Percentiles rank a stretch among this genome's conserved stretches.
phyloP scores from a whole-genome alignment of 179 eudicot species.

The Beta corolliflora region DNA sequence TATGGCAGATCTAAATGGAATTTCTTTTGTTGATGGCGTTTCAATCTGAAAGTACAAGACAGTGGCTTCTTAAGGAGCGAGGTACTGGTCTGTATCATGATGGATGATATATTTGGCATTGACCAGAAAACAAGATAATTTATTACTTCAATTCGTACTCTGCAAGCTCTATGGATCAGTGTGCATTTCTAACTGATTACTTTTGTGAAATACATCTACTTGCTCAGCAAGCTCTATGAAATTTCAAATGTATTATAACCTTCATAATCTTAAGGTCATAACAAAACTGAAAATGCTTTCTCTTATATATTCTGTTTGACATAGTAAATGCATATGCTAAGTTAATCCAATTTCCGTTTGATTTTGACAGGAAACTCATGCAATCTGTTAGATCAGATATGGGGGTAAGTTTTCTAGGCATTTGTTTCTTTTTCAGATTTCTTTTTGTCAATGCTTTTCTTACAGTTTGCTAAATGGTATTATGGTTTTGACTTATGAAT shows the following conservation, averaged over 20 bases:
- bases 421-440: conserved; percentile 5
- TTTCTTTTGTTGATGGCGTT: not conserved
- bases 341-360: conserved; percentile 10
- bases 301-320: not conserved
- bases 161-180: too few relatives aligned
- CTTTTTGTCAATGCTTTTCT: not conserved
- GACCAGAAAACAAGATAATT: not conserved
- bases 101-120: not conserved
- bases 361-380: conserved; percentile 38
- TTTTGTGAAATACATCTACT: too few relatives aligned
- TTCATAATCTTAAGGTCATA: not conserved
- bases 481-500: not conserved
- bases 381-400: conserved; percentile 30
- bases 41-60: not conserved
- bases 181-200: too few relatives aligned
- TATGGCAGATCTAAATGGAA: not conserved
- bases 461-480: not conserved
- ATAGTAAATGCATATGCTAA: conserved; percentile 10
- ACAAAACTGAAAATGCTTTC: not conserved
- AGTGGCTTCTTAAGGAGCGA: not conserved
- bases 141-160: not conserved
- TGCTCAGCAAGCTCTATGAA: too few relatives aligned
- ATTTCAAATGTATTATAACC: too few relatives aligned
- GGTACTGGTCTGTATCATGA: not conserved
- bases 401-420: conserved; percentile 37